Percentiles rank a stretch among this genome's conserved stretches.
Conservation (phyloP, 2,329 filamentous ascomycete genomes). For the Rutstroemia sp. region DNA sequence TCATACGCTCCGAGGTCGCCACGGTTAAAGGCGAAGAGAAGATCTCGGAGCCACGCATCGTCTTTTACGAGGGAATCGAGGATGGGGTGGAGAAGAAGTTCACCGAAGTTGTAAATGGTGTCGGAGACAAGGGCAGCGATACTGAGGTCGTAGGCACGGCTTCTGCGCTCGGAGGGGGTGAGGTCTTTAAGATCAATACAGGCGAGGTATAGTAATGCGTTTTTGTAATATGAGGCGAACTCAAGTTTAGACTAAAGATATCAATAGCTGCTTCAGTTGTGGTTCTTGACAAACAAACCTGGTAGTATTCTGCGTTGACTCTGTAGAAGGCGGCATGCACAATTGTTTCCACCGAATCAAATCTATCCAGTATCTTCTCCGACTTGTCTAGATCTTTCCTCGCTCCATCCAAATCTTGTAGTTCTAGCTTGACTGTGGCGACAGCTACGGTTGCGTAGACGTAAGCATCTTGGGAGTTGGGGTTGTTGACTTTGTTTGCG, state of each 20-base stretch:
- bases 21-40: conserved; percentile 97
- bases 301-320: conserved; percentile 91
- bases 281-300: conserved; percentile 39
- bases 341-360: conserved; percentile 91
- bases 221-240: conserved; percentile 95
- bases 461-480: conserved; percentile 88
- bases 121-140: conserved; percentile 89
- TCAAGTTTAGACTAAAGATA: conserved; percentile 62
- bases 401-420: conserved; percentile 74
- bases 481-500: conserved; percentile 82
- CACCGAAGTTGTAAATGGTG: conserved; percentile 98
- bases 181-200: conserved; percentile 82
- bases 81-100: conserved; percentile 95
- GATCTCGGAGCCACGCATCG: conserved; percentile 82
- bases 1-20: conserved; percentile 88
- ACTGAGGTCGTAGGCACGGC: conserved; percentile 84
- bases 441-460: conserved; percentile 91
- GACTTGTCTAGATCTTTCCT: conserved; percentile 81
- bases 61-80: conserved; percentile 75
- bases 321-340: conserved; percentile 97
- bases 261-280: conserved; percentile 14
- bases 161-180: conserved; percentile 65
- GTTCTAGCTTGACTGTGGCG: conserved; percentile 75
- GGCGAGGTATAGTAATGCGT: conserved; percentile 92
- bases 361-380: conserved; percentile 80